These are phyloP conservation scores for Ramaria rubella DNA, from an alignment of 768 basidiomycete genomes.

Conservation along the genomic window DNA sequence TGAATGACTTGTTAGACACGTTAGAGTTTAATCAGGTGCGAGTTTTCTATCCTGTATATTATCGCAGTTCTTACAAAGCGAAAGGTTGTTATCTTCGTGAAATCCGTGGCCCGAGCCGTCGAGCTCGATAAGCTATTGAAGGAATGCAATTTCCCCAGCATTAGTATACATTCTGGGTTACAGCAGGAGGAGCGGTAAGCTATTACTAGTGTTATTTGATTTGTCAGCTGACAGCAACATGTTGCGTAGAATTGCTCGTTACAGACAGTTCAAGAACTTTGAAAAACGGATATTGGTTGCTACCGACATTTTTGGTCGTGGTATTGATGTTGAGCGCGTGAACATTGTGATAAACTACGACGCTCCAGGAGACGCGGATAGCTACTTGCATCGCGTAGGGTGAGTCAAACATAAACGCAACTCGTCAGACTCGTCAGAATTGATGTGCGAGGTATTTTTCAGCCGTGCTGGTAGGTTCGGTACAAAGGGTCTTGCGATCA, in stretches of 20 bases:
- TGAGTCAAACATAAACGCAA: conserved; percentile 30
- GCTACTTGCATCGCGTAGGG: conserved; percentile 98
- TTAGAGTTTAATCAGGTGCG: conserved; percentile 96
- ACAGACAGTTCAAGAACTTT: conserved; percentile 97
- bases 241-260: conserved; percentile 72
- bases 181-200: conserved; percentile 93
- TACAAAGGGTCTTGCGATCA: conserved; percentile 97
- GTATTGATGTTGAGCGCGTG: conserved; percentile 98
- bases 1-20: conserved; percentile 91
- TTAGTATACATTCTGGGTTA: conserved; percentile 92
- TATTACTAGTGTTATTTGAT: neutral
- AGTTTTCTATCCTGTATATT: neutral
- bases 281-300: conserved; percentile 99
- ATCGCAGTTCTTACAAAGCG: neutral
- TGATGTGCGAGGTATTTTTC: neutral
- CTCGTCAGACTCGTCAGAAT: too few species aligned
- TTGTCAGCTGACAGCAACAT: neutral
- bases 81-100: conserved; percentile 98
- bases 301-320: conserved; percentile 98
- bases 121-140: conserved; percentile 94
- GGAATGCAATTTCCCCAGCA: conserved; percentile 97
- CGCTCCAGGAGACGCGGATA: conserved; percentile 93
- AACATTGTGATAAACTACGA: conserved; percentile 99
- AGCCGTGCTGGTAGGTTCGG: conserved; percentile 99
- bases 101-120: conserved; percentile 93